phyloP scores from a whole-genome alignment of 495 filamentous ascomycete genomes.

The Neurospora sp. region DNA sequence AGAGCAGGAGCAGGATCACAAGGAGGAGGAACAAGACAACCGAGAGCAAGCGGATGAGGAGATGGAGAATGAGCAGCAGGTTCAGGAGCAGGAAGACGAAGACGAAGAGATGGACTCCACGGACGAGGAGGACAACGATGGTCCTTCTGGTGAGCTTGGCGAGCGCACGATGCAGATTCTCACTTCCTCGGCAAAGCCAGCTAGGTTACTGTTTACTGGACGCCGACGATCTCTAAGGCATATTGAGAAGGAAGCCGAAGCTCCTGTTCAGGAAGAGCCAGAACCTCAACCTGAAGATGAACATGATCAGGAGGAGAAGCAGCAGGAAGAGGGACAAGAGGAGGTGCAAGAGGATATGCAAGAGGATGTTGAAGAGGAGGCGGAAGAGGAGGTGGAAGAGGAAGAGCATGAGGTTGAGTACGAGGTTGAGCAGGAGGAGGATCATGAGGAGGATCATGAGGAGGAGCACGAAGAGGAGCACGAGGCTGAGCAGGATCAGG shows the following conservation, averaged over 20 bases:
- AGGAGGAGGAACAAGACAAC: not conserved
- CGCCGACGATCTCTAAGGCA: not conserved
- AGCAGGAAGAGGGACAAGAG: not conserved
- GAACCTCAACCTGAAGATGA: not conserved
- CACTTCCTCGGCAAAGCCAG: not conserved
- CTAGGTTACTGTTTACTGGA: not conserved
- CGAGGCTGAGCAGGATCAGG: not conserved
- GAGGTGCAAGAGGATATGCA: not conserved
- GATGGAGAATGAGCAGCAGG: not conserved
- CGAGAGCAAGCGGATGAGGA: not conserved
- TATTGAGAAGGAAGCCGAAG: not conserved
- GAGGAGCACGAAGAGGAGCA: not conserved
- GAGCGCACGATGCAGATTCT: not conserved
- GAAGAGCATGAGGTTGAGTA: not conserved
- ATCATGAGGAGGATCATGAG: not conserved
- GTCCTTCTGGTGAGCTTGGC: not conserved
- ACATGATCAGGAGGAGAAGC: not conserved
- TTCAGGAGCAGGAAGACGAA: not conserved
- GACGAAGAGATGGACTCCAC: not conserved
- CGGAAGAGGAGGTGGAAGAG: not conserved
- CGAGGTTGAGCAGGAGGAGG: not conserved
- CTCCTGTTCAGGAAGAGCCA: not conserved
- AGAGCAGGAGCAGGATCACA: not conserved
- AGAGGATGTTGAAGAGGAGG: not conserved
- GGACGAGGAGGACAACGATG: conserved; percentile 2